phyloP scores from a whole-genome alignment of 1,284 basidiomycete genomes.

The Mycena sp. region DNA sequence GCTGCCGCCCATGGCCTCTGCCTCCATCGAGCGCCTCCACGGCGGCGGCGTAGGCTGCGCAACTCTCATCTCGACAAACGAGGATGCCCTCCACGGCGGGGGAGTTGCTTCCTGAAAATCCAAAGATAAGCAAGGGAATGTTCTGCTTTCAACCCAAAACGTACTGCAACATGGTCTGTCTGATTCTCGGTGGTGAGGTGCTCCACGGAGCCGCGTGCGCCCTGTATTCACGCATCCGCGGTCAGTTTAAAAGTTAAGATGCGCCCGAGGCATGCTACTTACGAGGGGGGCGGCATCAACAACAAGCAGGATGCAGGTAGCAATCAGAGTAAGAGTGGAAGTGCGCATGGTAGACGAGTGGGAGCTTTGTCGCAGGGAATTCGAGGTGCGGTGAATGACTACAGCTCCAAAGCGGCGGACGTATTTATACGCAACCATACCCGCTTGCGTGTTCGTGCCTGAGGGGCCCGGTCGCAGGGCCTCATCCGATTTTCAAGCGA shows the following conservation, averaged over 20 bases:
- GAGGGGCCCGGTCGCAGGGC: background rate
- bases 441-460: constrained; percentile 11
- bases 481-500: constrained; percentile 31
- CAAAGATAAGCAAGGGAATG: constrained; percentile 12
- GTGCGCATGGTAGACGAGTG: constrained; percentile 7
- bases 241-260: constrained; percentile 23
- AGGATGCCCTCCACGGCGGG: constrained; percentile 1
- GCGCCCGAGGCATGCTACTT: constrained; percentile 5
- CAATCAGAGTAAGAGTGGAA: constrained; percentile 4
- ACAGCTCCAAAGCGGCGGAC: background rate
- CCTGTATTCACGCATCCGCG: constrained; percentile 19
- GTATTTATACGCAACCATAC: constrained; percentile 20
- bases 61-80: background rate
- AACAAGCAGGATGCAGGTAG: background rate
- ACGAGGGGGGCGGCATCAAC: constrained; percentile 24
- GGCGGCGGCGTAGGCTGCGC: constrained; percentile 9
- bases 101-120: constrained; percentile 10
- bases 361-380: background rate
- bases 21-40: background rate
- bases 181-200: background rate
- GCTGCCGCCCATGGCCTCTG: background rate
- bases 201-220: constrained; percentile 17
- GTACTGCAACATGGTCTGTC: constrained; percentile 6
- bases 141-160: constrained; percentile 10
- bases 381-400: constrained; percentile 1